Base-by-base conservation (phyloP, 192 early-diverging fungal species). In the Coemansia sp. region DNA sequence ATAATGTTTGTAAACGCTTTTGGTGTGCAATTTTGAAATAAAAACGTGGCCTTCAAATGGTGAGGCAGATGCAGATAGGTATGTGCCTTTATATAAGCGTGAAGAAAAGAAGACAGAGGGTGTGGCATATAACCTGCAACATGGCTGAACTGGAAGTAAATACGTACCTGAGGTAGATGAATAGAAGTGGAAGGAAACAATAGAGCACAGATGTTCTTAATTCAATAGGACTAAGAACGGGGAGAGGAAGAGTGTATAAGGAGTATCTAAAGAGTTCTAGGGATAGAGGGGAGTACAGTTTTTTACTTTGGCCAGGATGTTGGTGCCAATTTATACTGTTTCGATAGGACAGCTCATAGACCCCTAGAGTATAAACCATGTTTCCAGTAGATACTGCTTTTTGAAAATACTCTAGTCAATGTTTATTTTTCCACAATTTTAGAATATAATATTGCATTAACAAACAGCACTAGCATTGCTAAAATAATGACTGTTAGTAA, bases 121-220 rank as follows among this genome's bases (percentile, higher is more conserved):
- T n/a, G n/a, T n/a, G n/a, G n/a, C 26, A 26, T 26, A 26, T 26
- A 26, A 26, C 26, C 26, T 26, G 26, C 26, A 26, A 26, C 26
- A 26, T n/a, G 3, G 26, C 26, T 26, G 26, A 26, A 26, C 26
- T 26, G 3, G 26, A n/a, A 26, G 26, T 26, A 26, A 26, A 26
- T 26, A 26, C 26, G 26, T 26, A 26, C 12, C 52, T 54, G 21
- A 15, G 3, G 44, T 26, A 15, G 21, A 48, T 59, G 38, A 44
- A 48, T 69, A 15, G 18, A 61, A n/a, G n/a, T 37, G 41, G 44
- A 18, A 60, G 58, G 40, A 42, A 58, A 60, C 1, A 32, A 43
- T 26, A 26, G 58, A 50, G 4, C 43, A 13, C 13, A 12, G 13
- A 13, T 44, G 43, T 44, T 44, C 48, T 54, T 54, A 23, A 26